Evolutionary conservation across 140 eudicot species (phyloP), one percentile per base, ranked within the genome.

Genomic region (Erigeron philadelphicus): DNA sequence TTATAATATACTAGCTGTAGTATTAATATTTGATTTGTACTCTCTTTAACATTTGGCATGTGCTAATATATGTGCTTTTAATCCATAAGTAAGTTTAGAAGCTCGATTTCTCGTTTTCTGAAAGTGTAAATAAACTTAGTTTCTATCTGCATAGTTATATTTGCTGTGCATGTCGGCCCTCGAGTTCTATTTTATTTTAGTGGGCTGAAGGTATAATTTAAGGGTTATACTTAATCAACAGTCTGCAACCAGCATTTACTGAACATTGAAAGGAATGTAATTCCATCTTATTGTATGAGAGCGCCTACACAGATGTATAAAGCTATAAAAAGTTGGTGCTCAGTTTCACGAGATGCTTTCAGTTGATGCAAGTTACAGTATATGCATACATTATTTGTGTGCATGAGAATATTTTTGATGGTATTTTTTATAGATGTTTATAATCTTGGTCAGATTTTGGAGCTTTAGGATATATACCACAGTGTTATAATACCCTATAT

Each of bases 1-100:
- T 68, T 57, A 42, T 70, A 3, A 70, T 56, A 10, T 55, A 41
- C 21, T 41, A 55, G 56, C 19, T 70, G 54, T 45, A 54, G 53
- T 68, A 41, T 52, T 38, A 55, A 8, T 64, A 47, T 0, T 47
- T 25, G 1, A 25, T 69, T 12, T 0, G 35, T 67, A 15, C 40
- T 11, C 42, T 47, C 62, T 21, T 57, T 12, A 16, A 48, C 50
- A 13, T 11, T 19, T 50, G 52, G 19, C 16, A 72, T 50, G 40
- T 48, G 31, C 62, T 49, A 71, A 60, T 44, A 17, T 15, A 58
- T 42, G 59, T 21, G 46, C 5, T 31, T 23, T 13, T 7, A 35
- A 43, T 44, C 25, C 50, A 46, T 6, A 4, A 7, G 16, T 47
- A 16, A 21, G 44, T 45, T 47, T 54, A 17, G 17, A 41, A 40